phyloP scores from a whole-genome alignment of 768 basidiomycete genomes.

The Dentipellis fragilis region DNA sequence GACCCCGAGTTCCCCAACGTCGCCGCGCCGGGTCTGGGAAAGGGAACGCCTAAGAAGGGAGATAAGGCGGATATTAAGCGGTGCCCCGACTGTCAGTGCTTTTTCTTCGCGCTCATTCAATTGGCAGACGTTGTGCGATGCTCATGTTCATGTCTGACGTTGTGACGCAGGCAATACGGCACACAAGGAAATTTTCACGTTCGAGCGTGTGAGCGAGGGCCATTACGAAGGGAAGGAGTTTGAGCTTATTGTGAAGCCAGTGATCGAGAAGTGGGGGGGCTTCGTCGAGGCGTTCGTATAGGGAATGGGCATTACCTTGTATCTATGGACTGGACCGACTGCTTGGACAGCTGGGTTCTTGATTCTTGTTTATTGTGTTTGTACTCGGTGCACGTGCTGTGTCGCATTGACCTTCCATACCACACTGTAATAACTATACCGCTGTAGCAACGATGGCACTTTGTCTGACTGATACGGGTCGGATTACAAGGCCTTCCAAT shows the following conservation, averaged over 20 bases:
- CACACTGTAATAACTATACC: not conserved
- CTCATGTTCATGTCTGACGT: not conserved
- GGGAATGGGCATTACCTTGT: too few relatives aligned
- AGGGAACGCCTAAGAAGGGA: slow-evolving; percentile 13
- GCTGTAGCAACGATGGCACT: too few relatives aligned
- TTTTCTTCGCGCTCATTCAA: slow-evolving; percentile 17
- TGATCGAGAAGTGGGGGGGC: slow-evolving; percentile 69
- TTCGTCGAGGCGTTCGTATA: slow-evolving; percentile 36
- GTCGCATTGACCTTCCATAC: too few relatives aligned
- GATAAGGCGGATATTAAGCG: slow-evolving; percentile 14
- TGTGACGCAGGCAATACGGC: slow-evolving; percentile 35
- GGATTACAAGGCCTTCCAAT: not conserved
- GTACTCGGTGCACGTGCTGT: slow-evolving; percentile 2
- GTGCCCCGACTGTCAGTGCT: slow-evolving; percentile 38
- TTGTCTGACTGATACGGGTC: not conserved
- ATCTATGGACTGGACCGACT: not conserved
- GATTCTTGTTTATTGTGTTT: not conserved
- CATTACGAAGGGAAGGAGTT: slow-evolving; percentile 57
- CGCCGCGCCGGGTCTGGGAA: slow-evolving; percentile 14
- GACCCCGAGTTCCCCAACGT: slow-evolving; percentile 36
- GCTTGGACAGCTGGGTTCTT: not conserved
- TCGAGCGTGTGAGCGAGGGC: slow-evolving; percentile 44
- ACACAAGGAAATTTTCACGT: slow-evolving; percentile 78
- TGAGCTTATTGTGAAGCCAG: slow-evolving; percentile 63
- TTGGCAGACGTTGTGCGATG: too few relatives aligned